Conservation (phyloP, 2,329 filamentous ascomycete species). For the Plectosphaerella sp. region DNA sequence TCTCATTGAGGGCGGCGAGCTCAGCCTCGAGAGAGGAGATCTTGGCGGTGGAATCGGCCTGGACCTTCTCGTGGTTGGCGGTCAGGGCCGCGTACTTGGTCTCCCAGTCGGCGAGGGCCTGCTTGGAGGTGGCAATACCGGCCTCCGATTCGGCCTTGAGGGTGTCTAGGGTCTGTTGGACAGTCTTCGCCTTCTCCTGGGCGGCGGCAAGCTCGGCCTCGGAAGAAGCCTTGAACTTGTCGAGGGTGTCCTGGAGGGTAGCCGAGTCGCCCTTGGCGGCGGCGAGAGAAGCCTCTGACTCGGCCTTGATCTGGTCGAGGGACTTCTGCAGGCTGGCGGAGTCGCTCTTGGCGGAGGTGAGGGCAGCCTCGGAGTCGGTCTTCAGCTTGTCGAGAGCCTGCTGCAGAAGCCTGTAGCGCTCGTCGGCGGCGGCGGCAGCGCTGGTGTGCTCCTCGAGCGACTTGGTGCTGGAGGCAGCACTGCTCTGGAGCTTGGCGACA, state of each 20-base stretch:
- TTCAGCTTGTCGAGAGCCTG: conserved; percentile 19
- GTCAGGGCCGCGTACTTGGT: conserved; percentile 15
- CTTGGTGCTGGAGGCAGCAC: conserved; percentile 22
- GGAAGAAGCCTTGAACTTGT: conserved; percentile 20
- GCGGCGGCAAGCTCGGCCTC: conserved; percentile 20
- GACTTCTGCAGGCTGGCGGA: conserved; percentile 21
- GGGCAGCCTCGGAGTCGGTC: conserved; percentile 24
- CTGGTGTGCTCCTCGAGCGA: conserved; percentile 20
- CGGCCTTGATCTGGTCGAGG: conserved; percentile 20
- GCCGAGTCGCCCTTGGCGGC: conserved; percentile 22
- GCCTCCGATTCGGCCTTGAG: conserved; percentile 20
- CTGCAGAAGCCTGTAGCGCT: conserved; percentile 13
- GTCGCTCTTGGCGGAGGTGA: conserved; percentile 21
- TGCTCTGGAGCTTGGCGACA: conserved; percentile 22
- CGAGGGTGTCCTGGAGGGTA: conserved; percentile 8
- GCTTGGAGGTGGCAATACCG: conserved; percentile 21
- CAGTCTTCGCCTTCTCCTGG: conserved; percentile 20
- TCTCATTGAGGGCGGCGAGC: conserved; percentile 17
- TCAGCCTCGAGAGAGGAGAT: conserved; percentile 11
- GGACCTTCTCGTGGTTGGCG: conserved; percentile 19
- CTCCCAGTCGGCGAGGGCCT: conserved; percentile 18
- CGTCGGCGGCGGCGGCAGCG: conserved; percentile 13
- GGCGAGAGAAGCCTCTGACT: conserved; percentile 24
- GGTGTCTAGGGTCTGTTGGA: conserved; percentile 10
- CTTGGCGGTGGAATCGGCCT: conserved; percentile 18